Conservation (phyloP, 257 asterid genomes). For the Handroanthus guayacan region DNA sequence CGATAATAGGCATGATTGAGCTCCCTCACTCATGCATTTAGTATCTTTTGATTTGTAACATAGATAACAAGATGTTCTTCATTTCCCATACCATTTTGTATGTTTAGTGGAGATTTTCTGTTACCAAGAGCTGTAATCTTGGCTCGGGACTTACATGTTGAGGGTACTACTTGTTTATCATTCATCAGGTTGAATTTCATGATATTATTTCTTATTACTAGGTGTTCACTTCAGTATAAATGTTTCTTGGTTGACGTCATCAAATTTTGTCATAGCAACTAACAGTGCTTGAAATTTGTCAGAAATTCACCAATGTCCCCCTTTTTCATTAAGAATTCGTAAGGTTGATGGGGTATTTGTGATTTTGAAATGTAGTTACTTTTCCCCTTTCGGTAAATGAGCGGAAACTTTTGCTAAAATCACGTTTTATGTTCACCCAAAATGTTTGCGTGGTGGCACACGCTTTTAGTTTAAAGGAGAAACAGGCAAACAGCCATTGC, state of each 20-base stretch:
- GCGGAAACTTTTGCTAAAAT: too few species aligned
- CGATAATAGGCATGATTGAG: slow-evolving; percentile 27
- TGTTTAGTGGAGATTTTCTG: slow-evolving; percentile 16
- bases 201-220: not conserved
- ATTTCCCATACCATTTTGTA: slow-evolving; percentile 37
- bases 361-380: too few species aligned
- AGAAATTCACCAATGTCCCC: too few species aligned
- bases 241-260: too few species aligned
- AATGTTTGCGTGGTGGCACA: not conserved
- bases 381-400: too few species aligned
- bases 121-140: slow-evolving; percentile 2
- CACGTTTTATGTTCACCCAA: not conserved
- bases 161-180: slow-evolving; percentile 14
- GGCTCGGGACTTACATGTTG: not conserved
- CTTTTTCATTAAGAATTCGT: too few species aligned
- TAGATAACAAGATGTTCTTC: slow-evolving; percentile 26
- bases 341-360: too few species aligned
- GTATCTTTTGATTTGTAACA: slow-evolving; percentile 37
- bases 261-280: too few species aligned
- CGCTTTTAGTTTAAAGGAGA: slow-evolving; percentile 1
- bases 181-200: not conserved
- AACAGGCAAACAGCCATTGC: not conserved
- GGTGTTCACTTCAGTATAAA: not conserved
- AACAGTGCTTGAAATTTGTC: too few species aligned
- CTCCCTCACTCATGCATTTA: slow-evolving; percentile 17